Evolutionary conservation across 1,139 yeast genomes (phyloP).

Genomic region (Suhomyces maxii): DNA sequence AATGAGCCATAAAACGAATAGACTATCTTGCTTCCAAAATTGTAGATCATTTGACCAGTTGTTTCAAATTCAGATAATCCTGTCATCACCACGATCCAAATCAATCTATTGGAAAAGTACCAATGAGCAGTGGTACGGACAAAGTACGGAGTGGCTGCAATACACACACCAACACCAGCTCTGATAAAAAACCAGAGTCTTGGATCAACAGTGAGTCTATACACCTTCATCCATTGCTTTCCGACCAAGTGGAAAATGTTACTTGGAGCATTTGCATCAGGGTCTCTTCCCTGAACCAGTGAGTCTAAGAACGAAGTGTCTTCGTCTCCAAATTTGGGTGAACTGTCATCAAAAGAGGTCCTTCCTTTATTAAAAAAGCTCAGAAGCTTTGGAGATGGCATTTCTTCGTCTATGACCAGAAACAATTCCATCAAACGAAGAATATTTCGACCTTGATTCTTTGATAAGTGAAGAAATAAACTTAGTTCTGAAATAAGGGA

Average conservation of each 20-base stretch:
- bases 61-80: constrained; percentile 34
- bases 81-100: constrained; percentile 40
- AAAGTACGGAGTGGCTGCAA: constrained; percentile 32
- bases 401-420: constrained; percentile 26
- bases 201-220: constrained; percentile 20
- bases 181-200: constrained; percentile 35
- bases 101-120: constrained; percentile 29
- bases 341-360: constrained; percentile 1
- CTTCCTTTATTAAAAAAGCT: constrained; percentile 1
- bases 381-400: constrained; percentile 26
- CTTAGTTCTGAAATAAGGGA: constrained; percentile 31
- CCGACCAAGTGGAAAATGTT: constrained; percentile 24
- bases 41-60: constrained; percentile 36
- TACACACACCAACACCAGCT: constrained; percentile 25
- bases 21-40: constrained; percentile 25
- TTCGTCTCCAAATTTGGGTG: constrained; percentile 3
- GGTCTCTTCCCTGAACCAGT: constrained; percentile 22
- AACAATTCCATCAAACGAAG: constrained; percentile 27
- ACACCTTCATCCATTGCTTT: constrained; percentile 15
- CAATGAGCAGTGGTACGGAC: constrained; percentile 32
- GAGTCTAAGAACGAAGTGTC: constrained; percentile 14
- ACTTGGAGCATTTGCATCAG: constrained; percentile 33
- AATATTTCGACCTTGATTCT: constrained; percentile 18
- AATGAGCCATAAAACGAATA: constrained; percentile 35
- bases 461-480: constrained; percentile 23